Conservation (phyloP, 2,329 filamentous ascomycete genomes). For the Stachybotrys chartarum region DNA sequence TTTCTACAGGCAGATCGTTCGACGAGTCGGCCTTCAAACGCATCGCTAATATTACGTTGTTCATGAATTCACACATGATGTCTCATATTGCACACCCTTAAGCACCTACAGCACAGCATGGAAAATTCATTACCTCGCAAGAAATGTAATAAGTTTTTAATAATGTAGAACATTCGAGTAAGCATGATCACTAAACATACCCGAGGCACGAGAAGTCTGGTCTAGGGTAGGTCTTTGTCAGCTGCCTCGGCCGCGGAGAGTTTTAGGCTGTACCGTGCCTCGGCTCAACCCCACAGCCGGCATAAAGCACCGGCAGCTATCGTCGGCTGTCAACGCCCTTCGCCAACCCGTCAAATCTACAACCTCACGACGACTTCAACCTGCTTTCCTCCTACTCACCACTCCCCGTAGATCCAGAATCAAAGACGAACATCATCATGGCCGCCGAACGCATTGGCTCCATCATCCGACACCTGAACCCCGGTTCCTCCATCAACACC, state of each 20-base stretch:
- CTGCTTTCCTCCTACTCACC: neutral
- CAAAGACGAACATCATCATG: conserved; percentile 43
- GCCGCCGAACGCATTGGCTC: conserved; percentile 79
- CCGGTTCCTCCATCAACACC: conserved; percentile 61
- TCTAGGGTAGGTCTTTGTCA: neutral
- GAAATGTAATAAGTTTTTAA: too few species aligned
- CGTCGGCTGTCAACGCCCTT: neutral
- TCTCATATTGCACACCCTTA: too few species aligned
- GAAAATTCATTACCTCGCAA: too few species aligned
- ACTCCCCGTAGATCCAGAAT: neutral
- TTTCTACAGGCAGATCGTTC: too few species aligned
- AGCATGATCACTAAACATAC: neutral
- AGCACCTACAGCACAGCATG: too few species aligned
- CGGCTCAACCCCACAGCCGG: neutral
- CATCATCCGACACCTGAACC: conserved; percentile 79
- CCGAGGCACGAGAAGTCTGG: neutral
- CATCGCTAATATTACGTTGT: too few species aligned
- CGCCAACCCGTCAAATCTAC: conserved; percentile 2
- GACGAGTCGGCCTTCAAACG: too few species aligned
- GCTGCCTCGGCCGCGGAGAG: neutral
- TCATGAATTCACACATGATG: too few species aligned
- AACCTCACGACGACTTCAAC: conserved; percentile 6
- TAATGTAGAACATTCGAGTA: neutral
- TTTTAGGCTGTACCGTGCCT: neutral
- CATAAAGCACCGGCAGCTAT: neutral